Evolutionary conservation across 768 basidiomycete species (phyloP).

Genomic region (Baorangia bicolor): DNA sequence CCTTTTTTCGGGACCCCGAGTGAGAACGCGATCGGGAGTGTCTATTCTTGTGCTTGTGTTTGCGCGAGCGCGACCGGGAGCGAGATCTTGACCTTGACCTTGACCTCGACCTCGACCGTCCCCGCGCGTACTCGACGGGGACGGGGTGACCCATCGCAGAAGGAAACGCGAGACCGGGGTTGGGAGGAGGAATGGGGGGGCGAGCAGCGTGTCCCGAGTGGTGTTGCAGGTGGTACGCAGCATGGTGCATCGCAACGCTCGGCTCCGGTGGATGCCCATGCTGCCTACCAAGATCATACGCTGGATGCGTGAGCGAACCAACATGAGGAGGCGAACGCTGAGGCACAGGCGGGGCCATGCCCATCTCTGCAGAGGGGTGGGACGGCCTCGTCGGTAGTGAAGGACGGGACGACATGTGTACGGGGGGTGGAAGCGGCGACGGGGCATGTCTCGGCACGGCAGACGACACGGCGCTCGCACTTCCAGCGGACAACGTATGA

Average conservation of each 20-base stretch:
- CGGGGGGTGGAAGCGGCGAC: conserved; percentile 2
- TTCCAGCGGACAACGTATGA: neutral
- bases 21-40: conserved; percentile 8
- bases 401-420: conserved; percentile 17
- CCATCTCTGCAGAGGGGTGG: neutral
- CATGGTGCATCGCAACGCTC: too few relatives aligned
- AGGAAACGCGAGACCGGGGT: neutral
- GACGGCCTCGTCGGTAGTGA: neutral
- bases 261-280: neutral
- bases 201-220: neutral
- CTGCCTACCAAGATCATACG: neutral
- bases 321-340: neutral
- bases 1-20: neutral
- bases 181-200: neutral
- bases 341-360: neutral
- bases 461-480: neutral
- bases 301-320: neutral
- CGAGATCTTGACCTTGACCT: neutral
- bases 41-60: neutral
- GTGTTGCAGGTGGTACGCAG: neutral
- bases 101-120: neutral
- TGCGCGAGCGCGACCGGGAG: neutral
- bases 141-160: neutral
- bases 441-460: neutral
- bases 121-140: neutral